Base-by-base conservation (phyloP, 2,329 filamentous ascomycete species). In the Penicillium sp. region DNA sequence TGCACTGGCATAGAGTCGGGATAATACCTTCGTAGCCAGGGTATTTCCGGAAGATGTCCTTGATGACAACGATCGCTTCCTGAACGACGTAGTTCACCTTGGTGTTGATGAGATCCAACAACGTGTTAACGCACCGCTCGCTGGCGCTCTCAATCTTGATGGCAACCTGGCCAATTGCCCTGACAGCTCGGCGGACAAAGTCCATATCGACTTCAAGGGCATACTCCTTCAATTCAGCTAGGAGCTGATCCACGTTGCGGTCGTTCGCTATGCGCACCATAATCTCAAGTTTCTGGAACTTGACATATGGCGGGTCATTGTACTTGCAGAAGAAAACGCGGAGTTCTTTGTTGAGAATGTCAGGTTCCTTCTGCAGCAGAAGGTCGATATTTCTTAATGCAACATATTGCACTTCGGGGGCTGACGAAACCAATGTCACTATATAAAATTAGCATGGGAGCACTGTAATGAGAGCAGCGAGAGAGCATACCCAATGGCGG, bases 271-370 rank as follows among this genome's bases (percentile, higher is more conserved):
- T 97, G 74, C 94, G 88, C 46, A 99, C 93, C 94, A 99, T 97
- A 61, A 97, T 97, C 72, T 99, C 94, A 48, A 99, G 84, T 72
- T 99, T 99, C 72, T 96, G 89, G 58, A 99, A 86, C 76, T 99
- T 99, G 68, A 99, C 87, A 72, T 99, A 99, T 22, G 92, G 92
- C 2, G 94, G 93, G 66, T 99, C 94, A 72, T 97, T 97, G 79
- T 99, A 99, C 78, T 99, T 99, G 87, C 94, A 99, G 79, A 99
- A 99, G 79, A 99, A 99, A 9, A 99, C 94, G 43, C 94, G 86
- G 69, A 99, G 86, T 75, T 99, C 94, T 75, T 97, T 97, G 81
- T 90, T 96, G 10, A 99, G 82, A 54, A 99, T 97, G 65, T 96
- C 92, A 11, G 94, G 92, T 74, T 97, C 93, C 66, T 95, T 94